Conservation (phyloP, 345 rosid species). For the Sisymbrium altissimum region DNA sequence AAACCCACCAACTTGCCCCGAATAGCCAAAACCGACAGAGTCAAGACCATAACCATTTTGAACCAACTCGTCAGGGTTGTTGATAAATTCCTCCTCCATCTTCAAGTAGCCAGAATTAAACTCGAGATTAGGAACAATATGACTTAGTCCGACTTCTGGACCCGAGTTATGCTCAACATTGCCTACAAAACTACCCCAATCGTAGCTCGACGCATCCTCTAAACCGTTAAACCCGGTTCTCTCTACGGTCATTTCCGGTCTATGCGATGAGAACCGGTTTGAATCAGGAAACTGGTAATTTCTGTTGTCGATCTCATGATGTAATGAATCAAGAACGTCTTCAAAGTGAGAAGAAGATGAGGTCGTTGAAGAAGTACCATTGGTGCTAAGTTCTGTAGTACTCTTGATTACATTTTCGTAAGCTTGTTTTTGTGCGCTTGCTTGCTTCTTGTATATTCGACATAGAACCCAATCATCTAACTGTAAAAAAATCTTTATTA, state of each 20-base stretch:
- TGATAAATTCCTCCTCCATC: constrained; percentile 33
- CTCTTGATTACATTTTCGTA: constrained; percentile 26
- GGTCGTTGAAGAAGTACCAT: constrained; percentile 41
- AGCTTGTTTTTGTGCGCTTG: constrained; percentile 51
- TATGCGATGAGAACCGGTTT: constrained; percentile 20
- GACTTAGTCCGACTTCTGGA: constrained; percentile 35
- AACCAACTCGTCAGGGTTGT: constrained; percentile 8
- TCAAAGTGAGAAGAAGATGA: constrained; percentile 73
- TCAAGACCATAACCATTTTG: constrained; percentile 22
- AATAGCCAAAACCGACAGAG: constrained; percentile 24
- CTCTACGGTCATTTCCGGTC: constrained; percentile 39
- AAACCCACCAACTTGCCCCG: constrained; percentile 31
- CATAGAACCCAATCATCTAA: constrained; percentile 96
- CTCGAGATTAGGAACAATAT: constrained; percentile 31
- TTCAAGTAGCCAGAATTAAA: constrained; percentile 32
- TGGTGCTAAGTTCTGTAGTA: constrained; percentile 58
- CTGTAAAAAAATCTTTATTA: too few species aligned
- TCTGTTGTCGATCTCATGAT: constrained; percentile 47
- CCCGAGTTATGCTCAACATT: constrained; percentile 33
- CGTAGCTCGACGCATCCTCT: constrained; percentile 31
- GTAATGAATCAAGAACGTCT: constrained; percentile 47
- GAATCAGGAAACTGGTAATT: constrained; percentile 27
- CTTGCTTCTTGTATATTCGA: constrained; percentile 83
- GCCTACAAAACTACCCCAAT: constrained; percentile 40
- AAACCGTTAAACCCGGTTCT: constrained; percentile 37